Evolutionary conservation across 129 eudicot species (phyloP), one percentile per base, ranked within the genome.

Genomic region (Rutidosis leptorrhynchoides): DNA sequence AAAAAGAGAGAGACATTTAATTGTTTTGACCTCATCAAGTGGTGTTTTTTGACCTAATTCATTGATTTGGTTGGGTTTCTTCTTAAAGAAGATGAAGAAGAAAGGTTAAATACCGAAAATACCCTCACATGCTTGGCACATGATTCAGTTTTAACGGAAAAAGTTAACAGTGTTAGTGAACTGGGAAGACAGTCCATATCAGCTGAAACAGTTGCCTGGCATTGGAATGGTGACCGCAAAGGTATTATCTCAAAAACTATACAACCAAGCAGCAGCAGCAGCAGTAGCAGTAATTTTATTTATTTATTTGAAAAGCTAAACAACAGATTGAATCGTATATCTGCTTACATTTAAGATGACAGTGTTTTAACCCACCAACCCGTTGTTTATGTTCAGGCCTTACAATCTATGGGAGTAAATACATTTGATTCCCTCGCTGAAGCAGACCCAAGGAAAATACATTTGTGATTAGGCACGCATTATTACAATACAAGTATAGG

Each of bases 211-310:
- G 74, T 81, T 94, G 76, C 96, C 97, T 28, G 99, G 99, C 73
- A 87, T 94, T 67, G 99, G 99, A 27, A 89, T 86, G 97, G 99
- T 94, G 82, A 94, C 99, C 49, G 95, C 99, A 64, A 94, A 94
- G 99, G 97, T 94, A 67, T 46, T 24, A 46, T 45, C 72, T 67
- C 60, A 45, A 62, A 45, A 7, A 27, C 52, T 46, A 17, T 62
- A 64, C 62, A 40, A 57, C 27, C 20, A 15, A n/a, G n/a, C n/a
- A n/a, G n/a, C n/a, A 32, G n/a, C n/a, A n/a, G n/a, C n/a, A n/a
- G n/a, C n/a, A n/a, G n/a, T n/a, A n/a, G n/a, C n/a, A n/a, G n/a
- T n/a, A n/a, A n/a, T n/a, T n/a, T n/a, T n/a, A n/a, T n/a, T n/a
- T n/a, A n/a, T n/a, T n/a, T n/a, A n/a, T n/a, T n/a, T n/a, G n/a